Evolutionary conservation across 2,329 filamentous ascomycete genomes (phyloP).

Genomic region (Ustulina deusta): DNA sequence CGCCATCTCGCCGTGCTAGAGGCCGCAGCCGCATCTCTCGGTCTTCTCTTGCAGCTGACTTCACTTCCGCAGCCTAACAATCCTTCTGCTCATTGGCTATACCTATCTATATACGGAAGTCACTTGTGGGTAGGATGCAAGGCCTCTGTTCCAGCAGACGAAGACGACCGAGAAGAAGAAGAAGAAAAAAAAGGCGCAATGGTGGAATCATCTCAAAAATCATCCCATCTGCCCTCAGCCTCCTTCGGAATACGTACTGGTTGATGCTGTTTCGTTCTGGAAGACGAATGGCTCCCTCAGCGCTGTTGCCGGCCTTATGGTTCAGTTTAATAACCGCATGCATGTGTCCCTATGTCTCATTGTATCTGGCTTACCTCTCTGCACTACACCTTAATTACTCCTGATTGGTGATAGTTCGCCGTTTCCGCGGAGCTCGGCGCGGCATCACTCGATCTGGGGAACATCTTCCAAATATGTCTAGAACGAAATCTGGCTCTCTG

Average conservation of each 20-base stretch:
- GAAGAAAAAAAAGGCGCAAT: conserved; percentile 24
- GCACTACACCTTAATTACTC: conserved; percentile 35
- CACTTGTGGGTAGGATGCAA: conserved; percentile 34
- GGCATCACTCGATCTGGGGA: conserved; percentile 34
- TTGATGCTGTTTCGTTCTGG: conserved; percentile 34
- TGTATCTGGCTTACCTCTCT: conserved; percentile 34
- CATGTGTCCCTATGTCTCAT: conserved; percentile 42
- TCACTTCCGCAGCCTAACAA: conserved; percentile 38
- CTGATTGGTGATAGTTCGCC: conserved; percentile 40
- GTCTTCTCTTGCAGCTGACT: conserved; percentile 42
- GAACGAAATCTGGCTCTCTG: conserved; percentile 25
- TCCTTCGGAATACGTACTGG: conserved; percentile 37
- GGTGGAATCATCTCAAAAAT: conserved; percentile 40
- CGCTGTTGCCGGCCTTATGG: conserved; percentile 32
- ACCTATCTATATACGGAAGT: conserved; percentile 39
- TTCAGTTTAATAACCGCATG: conserved; percentile 42
- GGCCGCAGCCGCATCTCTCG: conserved; percentile 40
- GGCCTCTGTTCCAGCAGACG: conserved; percentile 16
- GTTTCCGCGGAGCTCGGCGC: conserved; percentile 29
- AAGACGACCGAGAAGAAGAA: background rate
- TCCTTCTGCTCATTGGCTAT: conserved; percentile 41
- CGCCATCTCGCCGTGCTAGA: conserved; percentile 43
- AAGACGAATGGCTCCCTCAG: conserved; percentile 22
- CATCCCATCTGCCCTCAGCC: conserved; percentile 43
- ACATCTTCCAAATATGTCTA: conserved; percentile 34